Percentiles rank a stretch among this genome's conserved stretches.
Evolutionary conservation across 441 rosid species (phyloP).

Genomic region (Rhodomyrtus psidioides): DNA sequence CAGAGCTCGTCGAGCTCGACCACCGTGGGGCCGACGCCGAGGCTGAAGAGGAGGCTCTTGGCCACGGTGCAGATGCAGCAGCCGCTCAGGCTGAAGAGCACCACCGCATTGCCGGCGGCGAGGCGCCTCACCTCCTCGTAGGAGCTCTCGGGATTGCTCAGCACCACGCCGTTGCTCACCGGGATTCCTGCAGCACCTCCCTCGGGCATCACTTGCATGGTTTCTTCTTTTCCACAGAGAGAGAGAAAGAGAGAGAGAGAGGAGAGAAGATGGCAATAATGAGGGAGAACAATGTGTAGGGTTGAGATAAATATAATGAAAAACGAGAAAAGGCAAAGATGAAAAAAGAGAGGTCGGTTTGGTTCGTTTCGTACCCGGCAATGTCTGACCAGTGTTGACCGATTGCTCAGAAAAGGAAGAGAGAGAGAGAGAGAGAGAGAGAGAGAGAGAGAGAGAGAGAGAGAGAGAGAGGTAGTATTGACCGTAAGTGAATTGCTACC

Average conservation of each 20-base stretch:
- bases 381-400: neutral
- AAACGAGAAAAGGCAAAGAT: neutral
- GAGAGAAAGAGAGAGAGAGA: neutral
- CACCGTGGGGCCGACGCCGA: constrained; percentile 71
- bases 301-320: neutral
- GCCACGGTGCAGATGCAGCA: constrained; percentile 97
- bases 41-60: constrained; percentile 76
- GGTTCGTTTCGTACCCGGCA: neutral
- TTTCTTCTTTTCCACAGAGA: neutral
- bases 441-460: neutral
- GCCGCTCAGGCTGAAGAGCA: constrained; percentile 64
- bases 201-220: neutral
- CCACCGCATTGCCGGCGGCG: constrained; percentile 67
- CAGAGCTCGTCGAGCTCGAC: constrained; percentile 59
- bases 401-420: no score
- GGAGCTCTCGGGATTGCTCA: constrained; percentile 7
- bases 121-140: constrained; percentile 42
- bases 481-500: neutral
- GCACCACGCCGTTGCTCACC: neutral
- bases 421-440: no score
- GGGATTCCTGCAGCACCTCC: neutral
- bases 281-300: neutral
- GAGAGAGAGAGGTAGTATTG: neutral
- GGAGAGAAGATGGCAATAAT: neutral
- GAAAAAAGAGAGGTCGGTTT: neutral